These are phyloP conservation scores for Alternaria triticimaculans DNA, from an alignment of 2,329 filamentous ascomycete species.

Conservation along the genomic window DNA sequence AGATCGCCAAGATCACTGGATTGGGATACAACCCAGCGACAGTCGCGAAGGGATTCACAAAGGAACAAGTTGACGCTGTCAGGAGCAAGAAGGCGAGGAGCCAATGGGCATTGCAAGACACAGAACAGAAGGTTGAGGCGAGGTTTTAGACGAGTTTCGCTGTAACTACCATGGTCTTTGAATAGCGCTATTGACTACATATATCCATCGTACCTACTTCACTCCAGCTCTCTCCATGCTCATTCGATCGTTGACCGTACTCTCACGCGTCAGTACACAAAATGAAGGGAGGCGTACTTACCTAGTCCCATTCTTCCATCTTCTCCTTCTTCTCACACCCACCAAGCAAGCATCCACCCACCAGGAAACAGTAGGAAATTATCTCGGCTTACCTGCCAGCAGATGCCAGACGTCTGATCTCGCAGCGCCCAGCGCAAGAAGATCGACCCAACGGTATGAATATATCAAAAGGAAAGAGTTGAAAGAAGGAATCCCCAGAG, in stretches of 20 bases:
- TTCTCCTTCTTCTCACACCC: background rate
- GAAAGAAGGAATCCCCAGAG: background rate
- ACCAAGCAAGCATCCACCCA: background rate
- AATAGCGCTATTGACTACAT: background rate
- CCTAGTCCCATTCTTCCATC: background rate
- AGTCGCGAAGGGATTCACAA: constrained; percentile 86
- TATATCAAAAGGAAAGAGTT: background rate
- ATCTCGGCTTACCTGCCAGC: background rate
- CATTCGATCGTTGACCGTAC: background rate
- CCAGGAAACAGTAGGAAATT: background rate
- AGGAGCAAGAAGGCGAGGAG: constrained; percentile 71
- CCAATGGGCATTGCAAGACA: constrained; percentile 81
- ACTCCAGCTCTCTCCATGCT: background rate
- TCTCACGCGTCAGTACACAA: background rate
- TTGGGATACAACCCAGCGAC: constrained; percentile 93
- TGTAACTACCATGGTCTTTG: background rate
- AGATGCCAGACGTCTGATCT: background rate
- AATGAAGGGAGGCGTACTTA: background rate
- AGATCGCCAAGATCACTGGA: constrained; percentile 69
- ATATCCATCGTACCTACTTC: background rate
- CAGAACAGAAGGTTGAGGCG: constrained; percentile 73
- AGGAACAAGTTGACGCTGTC: constrained; percentile 70
- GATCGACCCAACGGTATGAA: background rate
- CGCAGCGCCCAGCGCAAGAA: background rate
- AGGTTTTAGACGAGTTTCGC: constrained; percentile 60